Conservation (phyloP, 1,139 yeast species). For the Yamadazyma dushanensis region DNA sequence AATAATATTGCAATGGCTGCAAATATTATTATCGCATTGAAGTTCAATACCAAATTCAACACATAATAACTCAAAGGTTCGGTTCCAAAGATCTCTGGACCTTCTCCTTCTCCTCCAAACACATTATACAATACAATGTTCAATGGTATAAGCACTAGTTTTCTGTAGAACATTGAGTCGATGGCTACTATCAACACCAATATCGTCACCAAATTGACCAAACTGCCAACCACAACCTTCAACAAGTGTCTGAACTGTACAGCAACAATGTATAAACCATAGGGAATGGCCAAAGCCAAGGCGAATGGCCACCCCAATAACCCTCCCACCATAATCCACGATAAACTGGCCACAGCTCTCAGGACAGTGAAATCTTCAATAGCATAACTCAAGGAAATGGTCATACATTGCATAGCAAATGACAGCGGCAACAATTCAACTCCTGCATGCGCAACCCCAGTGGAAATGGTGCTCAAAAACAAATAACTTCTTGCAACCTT, state of each 20-base stretch:
- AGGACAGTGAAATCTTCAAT: slow-evolving; percentile 19
- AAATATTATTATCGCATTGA: slow-evolving; percentile 56
- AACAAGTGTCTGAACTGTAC: slow-evolving; percentile 10
- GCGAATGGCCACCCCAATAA: slow-evolving; percentile 92
- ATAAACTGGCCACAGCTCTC: slow-evolving; percentile 35
- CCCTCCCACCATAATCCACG: slow-evolving; percentile 65
- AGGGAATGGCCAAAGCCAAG: slow-evolving; percentile 62
- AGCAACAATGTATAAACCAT: slow-evolving; percentile 37
- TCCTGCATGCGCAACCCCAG: slow-evolving; percentile 86
- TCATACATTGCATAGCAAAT: slow-evolving; percentile 70
- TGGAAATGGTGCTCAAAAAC: slow-evolving; percentile 41
- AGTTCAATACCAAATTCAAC: slow-evolving; percentile 69
- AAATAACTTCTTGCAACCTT: slow-evolving; percentile 60
- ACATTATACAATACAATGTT: slow-evolving; percentile 87
- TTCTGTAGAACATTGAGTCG: slow-evolving; percentile 70
- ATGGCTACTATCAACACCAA: slow-evolving; percentile 26
- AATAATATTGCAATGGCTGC: slow-evolving; percentile 42
- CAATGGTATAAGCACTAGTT: slow-evolving; percentile 67
- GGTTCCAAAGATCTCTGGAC: slow-evolving; percentile 89
- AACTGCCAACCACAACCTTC: slow-evolving; percentile 19
- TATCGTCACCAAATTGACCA: slow-evolving; percentile 25
- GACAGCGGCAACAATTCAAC: slow-evolving; percentile 85
- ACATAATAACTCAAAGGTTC: slow-evolving; percentile 82
- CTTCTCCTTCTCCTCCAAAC: slow-evolving; percentile 66
- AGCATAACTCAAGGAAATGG: slow-evolving; percentile 52